phyloP scores from a whole-genome alignment of 2,329 filamentous ascomycete species.

The Pseudogymnoascus sp. region DNA sequence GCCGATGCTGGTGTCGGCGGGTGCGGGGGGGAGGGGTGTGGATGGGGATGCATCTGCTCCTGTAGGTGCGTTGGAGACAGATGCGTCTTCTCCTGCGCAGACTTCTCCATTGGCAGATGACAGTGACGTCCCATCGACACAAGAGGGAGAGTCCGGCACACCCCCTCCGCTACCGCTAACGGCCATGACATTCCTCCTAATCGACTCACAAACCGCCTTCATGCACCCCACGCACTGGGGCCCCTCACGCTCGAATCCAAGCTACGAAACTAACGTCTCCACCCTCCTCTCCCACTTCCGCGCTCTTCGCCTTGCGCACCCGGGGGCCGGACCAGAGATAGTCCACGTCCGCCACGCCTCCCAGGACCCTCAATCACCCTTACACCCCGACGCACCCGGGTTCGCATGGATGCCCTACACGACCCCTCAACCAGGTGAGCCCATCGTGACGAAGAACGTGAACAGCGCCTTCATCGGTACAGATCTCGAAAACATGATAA shows the following conservation, averaged over 20 bases:
- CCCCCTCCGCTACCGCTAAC: neutral
- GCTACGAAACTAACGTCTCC: constrained; percentile 36
- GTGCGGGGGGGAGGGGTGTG: too few species aligned
- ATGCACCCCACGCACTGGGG: constrained; percentile 34
- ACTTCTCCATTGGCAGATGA: too few species aligned
- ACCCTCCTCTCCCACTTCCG: constrained; percentile 32
- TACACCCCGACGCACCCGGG: constrained; percentile 30
- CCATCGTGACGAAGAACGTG: constrained; percentile 36
- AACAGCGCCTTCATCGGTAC: constrained; percentile 42
- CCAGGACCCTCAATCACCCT: constrained; percentile 25
- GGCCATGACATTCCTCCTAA: constrained; percentile 37
- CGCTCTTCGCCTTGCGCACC: constrained; percentile 29
- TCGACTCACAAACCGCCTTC: constrained; percentile 41
- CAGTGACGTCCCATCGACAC: neutral
- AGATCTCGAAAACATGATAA: constrained; percentile 32
- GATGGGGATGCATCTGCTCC: neutral
- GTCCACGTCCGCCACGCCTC: constrained; percentile 41
- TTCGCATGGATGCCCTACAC: constrained; percentile 18
- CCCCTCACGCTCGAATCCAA: constrained; percentile 35
- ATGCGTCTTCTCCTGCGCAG: neutral
- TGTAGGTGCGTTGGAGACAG: neutral
- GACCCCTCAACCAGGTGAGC: constrained; percentile 29
- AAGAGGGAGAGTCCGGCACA: neutral
- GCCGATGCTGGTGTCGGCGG: neutral
- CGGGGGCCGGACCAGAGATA: constrained; percentile 26